Percentiles rank a stretch among this genome's conserved stretches.
Evolutionary conservation across 495 filamentous ascomycete genomes (phyloP).

Genomic region (Monascus purpureus): DNA sequence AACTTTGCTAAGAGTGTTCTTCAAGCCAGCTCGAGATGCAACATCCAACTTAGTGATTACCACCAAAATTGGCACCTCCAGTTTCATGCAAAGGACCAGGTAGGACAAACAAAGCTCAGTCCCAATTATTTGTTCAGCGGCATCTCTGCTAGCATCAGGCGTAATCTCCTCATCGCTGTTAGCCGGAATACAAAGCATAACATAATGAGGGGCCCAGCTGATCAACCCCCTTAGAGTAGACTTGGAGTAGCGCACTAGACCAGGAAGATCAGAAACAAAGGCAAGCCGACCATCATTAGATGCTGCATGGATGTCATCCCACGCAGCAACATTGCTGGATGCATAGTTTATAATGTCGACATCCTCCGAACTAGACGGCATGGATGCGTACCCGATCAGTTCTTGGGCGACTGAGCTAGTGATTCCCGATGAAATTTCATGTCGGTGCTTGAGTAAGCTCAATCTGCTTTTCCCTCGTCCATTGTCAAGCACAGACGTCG

Average conservation of each 20-base stretch:
- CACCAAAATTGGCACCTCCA: slow-evolving; percentile 61
- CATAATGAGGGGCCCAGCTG: slow-evolving; percentile 94
- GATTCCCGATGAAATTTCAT: slow-evolving; percentile 80
- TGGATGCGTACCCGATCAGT: slow-evolving; percentile 61
- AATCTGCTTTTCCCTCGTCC: slow-evolving; percentile 79
- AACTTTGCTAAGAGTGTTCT: slow-evolving; percentile 53
- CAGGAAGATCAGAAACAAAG: slow-evolving; percentile 81
- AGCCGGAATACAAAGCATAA: slow-evolving; percentile 73
- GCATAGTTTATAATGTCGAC: slow-evolving; percentile 74
- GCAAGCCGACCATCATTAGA: slow-evolving; percentile 63
- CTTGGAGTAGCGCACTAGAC: slow-evolving; percentile 72
- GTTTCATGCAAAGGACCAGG: slow-evolving; percentile 71
- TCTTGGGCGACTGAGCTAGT: slow-evolving; percentile 92
- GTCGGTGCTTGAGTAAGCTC: slow-evolving; percentile 80
- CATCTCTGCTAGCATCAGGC: slow-evolving; percentile 33
- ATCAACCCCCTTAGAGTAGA: slow-evolving; percentile 80
- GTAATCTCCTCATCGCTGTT: slow-evolving; percentile 45
- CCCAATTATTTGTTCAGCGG: slow-evolving; percentile 33
- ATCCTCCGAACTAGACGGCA: slow-evolving; percentile 8
- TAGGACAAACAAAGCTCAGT: slow-evolving; percentile 66
- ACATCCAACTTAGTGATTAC: slow-evolving; percentile 86
- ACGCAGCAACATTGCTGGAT: slow-evolving; percentile 72
- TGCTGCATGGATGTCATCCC: slow-evolving; percentile 83
- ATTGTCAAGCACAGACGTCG: slow-evolving; percentile 79
- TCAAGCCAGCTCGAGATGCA: slow-evolving; percentile 55